Base-by-base conservation (phyloP, 208 protist genomes). In the Endotrypanum monterogeii region DNA sequence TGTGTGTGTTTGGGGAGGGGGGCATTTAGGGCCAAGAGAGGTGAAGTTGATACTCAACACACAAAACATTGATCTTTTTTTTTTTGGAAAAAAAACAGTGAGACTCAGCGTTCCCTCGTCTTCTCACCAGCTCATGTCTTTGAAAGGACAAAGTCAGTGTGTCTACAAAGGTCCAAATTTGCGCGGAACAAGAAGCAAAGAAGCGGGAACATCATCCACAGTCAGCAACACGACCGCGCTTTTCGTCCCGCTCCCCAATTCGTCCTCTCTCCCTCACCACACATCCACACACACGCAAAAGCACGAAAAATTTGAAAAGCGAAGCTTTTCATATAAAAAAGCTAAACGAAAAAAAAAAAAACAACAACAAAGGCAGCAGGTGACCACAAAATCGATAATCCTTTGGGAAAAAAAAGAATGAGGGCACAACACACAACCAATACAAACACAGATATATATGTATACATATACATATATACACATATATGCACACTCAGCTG, bases 301-400 rank as follows among this genome's bases (percentile, higher is more conserved):
- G 56, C 44, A n/a, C 44, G 12, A 48, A 48, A 11, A 48, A 5
- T 14, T 48, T 48, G 8, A 11, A 67, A 3, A 44, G 51, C 62
- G 23, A 44, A n/a, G n/a, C n/a, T n/a, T n/a, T n/a, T n/a, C n/a
- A n/a, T n/a, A n/a, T n/a, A n/a, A 16, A 48, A 48, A 48, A 11
- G 5, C 8, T 12, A 50, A 12, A 6, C 14, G 16, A 41, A 60
- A n/a, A 71, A 39, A 71, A 71, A 58, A 71, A 57, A 71, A 28
- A 57, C 5, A 57, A 32, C 54, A 23, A 57, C 12, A 7, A 20
- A 57, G n/a, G n/a, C n/a, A n/a, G n/a, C n/a, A n/a, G n/a, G n/a
- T n/a, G n/a, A n/a, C n/a, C n/a, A n/a, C n/a, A n/a, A n/a, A n/a
- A n/a, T n/a, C n/a, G n/a, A n/a, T n/a, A n/a, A n/a, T n/a, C n/a